Conservation (phyloP, 177 flowering plant genomes). For the Vitis hybrid region DNA sequence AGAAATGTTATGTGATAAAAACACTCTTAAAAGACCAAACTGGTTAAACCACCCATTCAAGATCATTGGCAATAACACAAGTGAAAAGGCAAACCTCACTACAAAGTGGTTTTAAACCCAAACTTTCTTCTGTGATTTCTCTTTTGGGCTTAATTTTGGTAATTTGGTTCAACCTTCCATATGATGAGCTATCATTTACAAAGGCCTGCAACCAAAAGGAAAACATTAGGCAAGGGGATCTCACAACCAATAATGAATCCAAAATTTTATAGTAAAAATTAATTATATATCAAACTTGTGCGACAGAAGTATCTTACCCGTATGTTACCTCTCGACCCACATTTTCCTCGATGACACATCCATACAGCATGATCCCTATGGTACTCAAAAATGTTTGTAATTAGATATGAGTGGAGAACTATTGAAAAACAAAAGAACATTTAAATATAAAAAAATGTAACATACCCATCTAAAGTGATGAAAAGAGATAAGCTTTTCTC, state of each 20-base stretch:
- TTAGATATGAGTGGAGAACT: background rate
- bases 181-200: constrained; percentile 31
- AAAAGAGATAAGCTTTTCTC: constrained; percentile 70
- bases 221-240: background rate
- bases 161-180: constrained; percentile 18
- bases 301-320: constrained; percentile 28
- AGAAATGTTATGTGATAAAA: too few relatives aligned
- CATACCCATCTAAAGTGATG: constrained; percentile 58
- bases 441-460: background rate
- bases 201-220: constrained; percentile 44
- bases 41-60: too few relatives aligned
- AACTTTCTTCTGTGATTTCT: constrained; percentile 49
- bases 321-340: constrained; percentile 77
- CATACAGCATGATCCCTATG: constrained; percentile 60
- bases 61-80: background rate
- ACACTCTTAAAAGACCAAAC: too few relatives aligned
- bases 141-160: constrained; percentile 28
- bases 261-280: background rate
- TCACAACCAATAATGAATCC: constrained; percentile 1
- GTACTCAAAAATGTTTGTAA: constrained; percentile 1
- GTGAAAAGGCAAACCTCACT: background rate
- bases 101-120: constrained; percentile 18
- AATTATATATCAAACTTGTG: background rate
- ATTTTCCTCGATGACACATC: constrained; percentile 72
- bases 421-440: background rate